These are phyloP conservation scores for Stylonectria norvegica DNA, from an alignment of 2,329 filamentous ascomycete genomes.

Conservation along the genomic window DNA sequence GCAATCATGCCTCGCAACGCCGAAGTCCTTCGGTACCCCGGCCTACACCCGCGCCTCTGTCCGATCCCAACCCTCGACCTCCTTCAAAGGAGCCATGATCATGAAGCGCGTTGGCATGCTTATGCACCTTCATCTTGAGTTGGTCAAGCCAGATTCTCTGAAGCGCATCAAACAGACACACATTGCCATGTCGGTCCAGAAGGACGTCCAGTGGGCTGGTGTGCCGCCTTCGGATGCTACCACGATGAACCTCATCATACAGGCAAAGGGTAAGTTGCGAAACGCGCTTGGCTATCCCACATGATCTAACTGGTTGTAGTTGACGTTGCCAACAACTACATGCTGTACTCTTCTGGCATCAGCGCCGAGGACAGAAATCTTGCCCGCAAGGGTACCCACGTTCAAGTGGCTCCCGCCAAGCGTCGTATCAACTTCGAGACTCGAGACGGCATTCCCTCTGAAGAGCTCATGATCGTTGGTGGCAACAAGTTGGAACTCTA, in stretches of 20 bases:
- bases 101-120: slow-evolving; percentile 32
- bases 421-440: slow-evolving; percentile 23
- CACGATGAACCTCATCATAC: slow-evolving; percentile 17
- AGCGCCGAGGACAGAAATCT: slow-evolving; percentile 10
- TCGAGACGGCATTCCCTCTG: too few species aligned
- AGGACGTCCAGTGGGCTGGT: slow-evolving; percentile 5
- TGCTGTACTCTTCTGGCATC: slow-evolving; percentile 12
- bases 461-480: slow-evolving; percentile 11
- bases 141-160: too few species aligned
- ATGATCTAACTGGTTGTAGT: slow-evolving; percentile 24
- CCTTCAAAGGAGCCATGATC: slow-evolving; percentile 21
- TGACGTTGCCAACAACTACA: slow-evolving; percentile 23
- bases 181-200: not conserved
- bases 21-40: slow-evolving; percentile 17
- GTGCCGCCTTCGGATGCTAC: slow-evolving; percentile 9
- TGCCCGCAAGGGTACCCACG: slow-evolving; percentile 6
- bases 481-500: slow-evolving; percentile 29
- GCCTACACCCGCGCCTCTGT: slow-evolving; percentile 33
- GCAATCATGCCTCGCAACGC: slow-evolving; percentile 16
- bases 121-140: too few species aligned
- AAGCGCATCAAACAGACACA: too few species aligned
- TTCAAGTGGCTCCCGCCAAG: slow-evolving; percentile 28
- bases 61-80: slow-evolving; percentile 22
- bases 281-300: not conserved
- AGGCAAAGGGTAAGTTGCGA: slow-evolving; percentile 29